A percentile compares a stretch with the other conserved stretches of the same genome.
These are phyloP conservation scores for Cutaneotrichosporon mucoides DNA, from an alignment of 1,284 basidiomycete species.

Conservation along the genomic window DNA sequence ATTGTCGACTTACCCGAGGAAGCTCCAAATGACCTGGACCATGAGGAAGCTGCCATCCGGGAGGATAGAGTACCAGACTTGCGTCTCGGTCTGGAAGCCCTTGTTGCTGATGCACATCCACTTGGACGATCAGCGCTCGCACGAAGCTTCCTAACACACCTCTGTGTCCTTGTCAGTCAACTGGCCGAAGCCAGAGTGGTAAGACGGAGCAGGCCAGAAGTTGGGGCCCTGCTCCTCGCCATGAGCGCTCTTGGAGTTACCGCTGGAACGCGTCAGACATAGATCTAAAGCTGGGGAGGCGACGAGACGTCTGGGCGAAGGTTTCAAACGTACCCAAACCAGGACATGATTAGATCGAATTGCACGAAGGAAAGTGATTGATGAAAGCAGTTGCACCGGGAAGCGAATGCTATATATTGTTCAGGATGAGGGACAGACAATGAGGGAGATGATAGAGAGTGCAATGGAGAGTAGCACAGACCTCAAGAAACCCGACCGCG, in stretches of 20 bases:
- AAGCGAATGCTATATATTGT: not conserved
- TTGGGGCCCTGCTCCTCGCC: slow-evolving; percentile 53
- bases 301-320: not conserved
- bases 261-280: not conserved
- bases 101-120: slow-evolving; percentile 69
- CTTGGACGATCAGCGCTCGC: slow-evolving; percentile 18
- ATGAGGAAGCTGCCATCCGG: slow-evolving; percentile 78
- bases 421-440: not conserved
- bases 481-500: no score
- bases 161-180: slow-evolving; percentile 43
- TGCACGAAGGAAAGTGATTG: not conserved
- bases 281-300: not conserved
- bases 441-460: no score
- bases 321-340: slow-evolving; percentile 11
- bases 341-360: slow-evolving; percentile 10
- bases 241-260: slow-evolving; percentile 1
- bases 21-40: slow-evolving; percentile 92
- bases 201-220: slow-evolving; percentile 68
- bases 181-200: slow-evolving; percentile 35
- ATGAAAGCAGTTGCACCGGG: not conserved
- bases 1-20: slow-evolving; percentile 64
- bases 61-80: slow-evolving; percentile 79
- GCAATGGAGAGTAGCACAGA: no score
- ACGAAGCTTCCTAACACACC: slow-evolving; percentile 21
- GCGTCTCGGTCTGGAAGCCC: slow-evolving; percentile 90